Evolutionary conservation across 176 grass and related monocot genomes (phyloP).

Genomic region (Paspalum notatum): DNA sequence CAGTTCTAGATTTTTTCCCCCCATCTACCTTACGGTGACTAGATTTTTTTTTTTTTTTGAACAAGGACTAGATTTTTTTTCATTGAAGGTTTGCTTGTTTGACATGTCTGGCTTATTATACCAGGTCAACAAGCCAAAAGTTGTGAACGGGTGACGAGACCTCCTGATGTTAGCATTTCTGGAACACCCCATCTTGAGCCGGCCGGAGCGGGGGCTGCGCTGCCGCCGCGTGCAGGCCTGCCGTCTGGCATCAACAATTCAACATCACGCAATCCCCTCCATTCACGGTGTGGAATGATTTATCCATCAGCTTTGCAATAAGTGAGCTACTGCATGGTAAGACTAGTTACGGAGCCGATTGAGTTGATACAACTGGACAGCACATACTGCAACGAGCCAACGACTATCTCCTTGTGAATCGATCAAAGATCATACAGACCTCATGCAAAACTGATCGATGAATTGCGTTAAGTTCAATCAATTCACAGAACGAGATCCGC

Average conservation of each 20-base stretch:
- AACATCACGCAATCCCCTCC: too few relatives aligned
- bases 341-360: background rate
- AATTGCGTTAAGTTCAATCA: background rate
- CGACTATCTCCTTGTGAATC: background rate
- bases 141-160: background rate
- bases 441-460: background rate
- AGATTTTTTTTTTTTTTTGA: background rate
- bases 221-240: too few relatives aligned
- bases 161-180: constrained; percentile 6
- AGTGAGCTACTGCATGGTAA: background rate
- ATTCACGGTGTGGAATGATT: too few relatives aligned
- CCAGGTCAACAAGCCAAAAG: background rate
- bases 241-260: background rate
- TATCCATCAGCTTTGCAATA: too few relatives aligned
- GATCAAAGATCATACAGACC: background rate
- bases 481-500: background rate
- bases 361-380: background rate
- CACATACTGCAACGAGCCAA: background rate
- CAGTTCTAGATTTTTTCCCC: too few relatives aligned
- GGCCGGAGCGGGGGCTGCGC: background rate
- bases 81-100: background rate
- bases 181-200: background rate
- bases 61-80: background rate
- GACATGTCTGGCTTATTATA: background rate
- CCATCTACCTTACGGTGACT: background rate